Conservation (phyloP, 2,329 filamentous ascomycete species). For the Cordyceps tenuipes region DNA sequence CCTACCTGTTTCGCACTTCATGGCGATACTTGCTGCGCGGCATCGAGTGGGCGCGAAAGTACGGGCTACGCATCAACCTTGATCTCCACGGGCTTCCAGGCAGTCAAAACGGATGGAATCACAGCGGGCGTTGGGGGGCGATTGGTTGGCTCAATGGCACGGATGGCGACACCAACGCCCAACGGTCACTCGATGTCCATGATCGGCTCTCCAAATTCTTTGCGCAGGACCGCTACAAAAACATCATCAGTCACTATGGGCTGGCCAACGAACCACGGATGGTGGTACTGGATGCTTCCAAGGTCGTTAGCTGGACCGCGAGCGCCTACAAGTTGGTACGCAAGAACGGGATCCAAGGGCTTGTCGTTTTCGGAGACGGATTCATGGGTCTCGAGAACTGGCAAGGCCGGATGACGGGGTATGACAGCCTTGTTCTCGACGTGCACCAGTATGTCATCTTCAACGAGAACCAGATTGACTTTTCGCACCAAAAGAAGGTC, state of each 20-base stretch:
- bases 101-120: conserved; percentile 96
- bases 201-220: conserved; percentile 86
- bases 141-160: conserved; percentile 92
- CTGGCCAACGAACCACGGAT: conserved; percentile 92
- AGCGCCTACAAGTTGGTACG: conserved; percentile 65
- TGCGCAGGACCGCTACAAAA: conserved; percentile 83
- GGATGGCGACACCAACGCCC: conserved; percentile 66
- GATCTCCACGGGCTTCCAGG: conserved; percentile 89
- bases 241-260: conserved; percentile 87
- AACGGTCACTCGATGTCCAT: conserved; percentile 81
- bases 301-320: conserved; percentile 73
- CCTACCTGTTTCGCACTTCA: conserved; percentile 76
- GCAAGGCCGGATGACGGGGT: conserved; percentile 70
- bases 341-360: conserved; percentile 63
- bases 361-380: conserved; percentile 84
- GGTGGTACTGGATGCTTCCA: conserved; percentile 56
- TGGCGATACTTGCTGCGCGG: conserved; percentile 90
- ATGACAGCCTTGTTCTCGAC: conserved; percentile 75
- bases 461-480: conserved; percentile 77
- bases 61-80: conserved; percentile 85
- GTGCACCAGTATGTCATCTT: conserved; percentile 99
- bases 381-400: conserved; percentile 89
- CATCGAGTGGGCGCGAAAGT: conserved; percentile 89
- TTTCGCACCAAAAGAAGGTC: conserved; percentile 75
- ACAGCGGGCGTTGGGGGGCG: conserved; percentile 72